A percentile compares a stretch with the other conserved stretches of the same genome.
Evolutionary conservation across 805 yeast species (phyloP).

Genomic region (Pichia rugopelliculosa): DNA sequence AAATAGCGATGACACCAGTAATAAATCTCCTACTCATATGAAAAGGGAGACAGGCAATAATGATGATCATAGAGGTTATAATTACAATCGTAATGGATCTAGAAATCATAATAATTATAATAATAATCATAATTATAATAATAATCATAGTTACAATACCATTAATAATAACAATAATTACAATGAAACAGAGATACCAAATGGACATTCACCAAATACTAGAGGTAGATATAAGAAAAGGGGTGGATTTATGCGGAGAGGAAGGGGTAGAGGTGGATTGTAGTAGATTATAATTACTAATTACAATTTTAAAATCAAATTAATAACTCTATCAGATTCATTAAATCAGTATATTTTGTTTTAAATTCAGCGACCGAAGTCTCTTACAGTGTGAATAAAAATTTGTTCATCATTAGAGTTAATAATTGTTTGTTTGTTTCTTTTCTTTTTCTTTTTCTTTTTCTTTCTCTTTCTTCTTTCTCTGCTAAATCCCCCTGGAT

Average conservation of each 20-base stretch:
- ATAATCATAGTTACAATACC: too few species aligned
- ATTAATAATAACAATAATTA: background rate
- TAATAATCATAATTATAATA: background rate
- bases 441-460: background rate
- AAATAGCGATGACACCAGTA: background rate
- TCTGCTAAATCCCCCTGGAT: conserved; percentile 12
- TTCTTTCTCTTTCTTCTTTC: conserved; percentile 9
- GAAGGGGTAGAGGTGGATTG: background rate
- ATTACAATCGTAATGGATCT: background rate
- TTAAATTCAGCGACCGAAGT: conserved; percentile 29
- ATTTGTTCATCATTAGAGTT: conserved; percentile 20
- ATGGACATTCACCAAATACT: background rate
- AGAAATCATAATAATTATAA: background rate
- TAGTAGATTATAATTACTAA: background rate
- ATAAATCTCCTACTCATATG: background rate
- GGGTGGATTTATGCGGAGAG: conserved; percentile 1
- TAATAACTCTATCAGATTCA: conserved; percentile 34
- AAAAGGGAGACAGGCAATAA: background rate
- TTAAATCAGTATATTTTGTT: conserved; percentile 45
- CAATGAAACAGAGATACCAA: background rate
- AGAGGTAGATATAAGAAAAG: conserved; percentile 1
- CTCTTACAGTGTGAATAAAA: conserved; percentile 55
- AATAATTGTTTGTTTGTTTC: conserved; percentile 21
- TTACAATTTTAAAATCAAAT: background rate
- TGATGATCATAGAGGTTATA: background rate